Evolutionary conservation across 2,329 filamentous ascomycete genomes (phyloP), one percentile per base, ranked within the genome.

Genomic region (Fusarium haematococcum): DNA sequence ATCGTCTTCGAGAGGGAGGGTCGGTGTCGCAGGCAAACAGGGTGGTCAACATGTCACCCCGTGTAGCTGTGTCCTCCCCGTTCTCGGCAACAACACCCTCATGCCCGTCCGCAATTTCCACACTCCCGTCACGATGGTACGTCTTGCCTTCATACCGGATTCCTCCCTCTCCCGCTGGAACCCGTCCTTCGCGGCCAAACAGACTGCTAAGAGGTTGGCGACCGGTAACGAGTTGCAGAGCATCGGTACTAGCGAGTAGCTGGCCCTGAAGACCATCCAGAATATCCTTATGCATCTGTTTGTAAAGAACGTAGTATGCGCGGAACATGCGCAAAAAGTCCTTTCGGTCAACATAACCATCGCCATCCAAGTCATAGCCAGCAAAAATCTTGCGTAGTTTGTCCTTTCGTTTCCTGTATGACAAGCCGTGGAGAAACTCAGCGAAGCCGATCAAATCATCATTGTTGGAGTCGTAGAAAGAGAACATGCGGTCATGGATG

Each of bases 401-500:
- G 75, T 94, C 91, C 76, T 93, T 91, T 67, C 89, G 86, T 76
- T 91, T 92, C 32, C 90, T 85, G 76, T 91, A 92, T 6, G 95
- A 92, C 57, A 98, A 86, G 1, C 95, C 97, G 67, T 93, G 91
- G 27, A 98, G 85, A 79, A 98, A 99, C 81, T 99, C 97, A 58
- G 94, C 89, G 76, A 99, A 98, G 9, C 94, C 94, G 77, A 99
- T 98, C 9, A 97, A 86, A 25, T 93, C 94, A 80, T 99, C 95
- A 48, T 91, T 89, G 81, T 98, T 96, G 35, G 92, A 94, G 83
- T 99, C 97, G 82, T 98, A 99, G 82, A 98, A 98, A 60, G 94
- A 91, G 83, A 98, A 99, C 90, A 98, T 97, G 75, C 97, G 93
- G 81, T 99, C 96, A 80, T 97, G 97, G 68, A 99, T 94, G 16